phyloP scores from a whole-genome alignment of 495 filamentous ascomycete genomes.

The Penicillium bialowiezense region DNA sequence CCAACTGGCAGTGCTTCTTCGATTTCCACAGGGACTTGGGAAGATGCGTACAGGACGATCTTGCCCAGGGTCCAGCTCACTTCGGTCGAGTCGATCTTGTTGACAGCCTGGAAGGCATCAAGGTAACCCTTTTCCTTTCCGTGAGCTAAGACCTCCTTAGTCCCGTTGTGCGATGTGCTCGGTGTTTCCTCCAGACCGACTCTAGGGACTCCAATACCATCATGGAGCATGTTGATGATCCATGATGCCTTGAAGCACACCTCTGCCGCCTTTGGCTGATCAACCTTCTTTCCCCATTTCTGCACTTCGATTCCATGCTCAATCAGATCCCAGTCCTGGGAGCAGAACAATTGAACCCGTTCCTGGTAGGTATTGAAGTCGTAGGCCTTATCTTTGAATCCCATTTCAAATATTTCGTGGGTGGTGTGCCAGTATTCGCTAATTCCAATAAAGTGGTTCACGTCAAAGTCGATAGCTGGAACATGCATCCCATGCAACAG shows the following conservation, averaged over 20 bases:
- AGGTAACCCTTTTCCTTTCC: conserved; percentile 78
- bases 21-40: conserved; percentile 68
- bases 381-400: conserved; percentile 78
- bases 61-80: conserved; percentile 99
- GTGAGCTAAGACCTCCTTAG: conserved; percentile 66
- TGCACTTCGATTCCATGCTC: conserved; percentile 57
- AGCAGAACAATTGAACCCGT: conserved; percentile 81
- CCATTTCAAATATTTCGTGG: conserved; percentile 85
- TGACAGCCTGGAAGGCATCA: conserved; percentile 86
- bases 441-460: conserved; percentile 97
- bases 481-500: conserved; percentile 85
- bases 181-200: conserved; percentile 69
- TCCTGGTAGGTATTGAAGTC: conserved; percentile 89
- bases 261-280: conserved; percentile 69
- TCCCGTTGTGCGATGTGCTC: conserved; percentile 59
- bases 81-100: conserved; percentile 89
- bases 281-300: conserved; percentile 76
- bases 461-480: conserved; percentile 93
- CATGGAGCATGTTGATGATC: conserved; percentile 93
- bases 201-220: conserved; percentile 93
- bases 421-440: conserved; percentile 99
- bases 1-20: conserved; percentile 72
- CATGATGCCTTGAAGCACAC: conserved; percentile 98
- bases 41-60: conserved; percentile 95
- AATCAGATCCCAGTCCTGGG: conserved; percentile 75